These are phyloP conservation scores for Colletotrichum gloeosporioides DNA, from an alignment of 2,329 filamentous ascomycete species.

Conservation along the genomic window DNA sequence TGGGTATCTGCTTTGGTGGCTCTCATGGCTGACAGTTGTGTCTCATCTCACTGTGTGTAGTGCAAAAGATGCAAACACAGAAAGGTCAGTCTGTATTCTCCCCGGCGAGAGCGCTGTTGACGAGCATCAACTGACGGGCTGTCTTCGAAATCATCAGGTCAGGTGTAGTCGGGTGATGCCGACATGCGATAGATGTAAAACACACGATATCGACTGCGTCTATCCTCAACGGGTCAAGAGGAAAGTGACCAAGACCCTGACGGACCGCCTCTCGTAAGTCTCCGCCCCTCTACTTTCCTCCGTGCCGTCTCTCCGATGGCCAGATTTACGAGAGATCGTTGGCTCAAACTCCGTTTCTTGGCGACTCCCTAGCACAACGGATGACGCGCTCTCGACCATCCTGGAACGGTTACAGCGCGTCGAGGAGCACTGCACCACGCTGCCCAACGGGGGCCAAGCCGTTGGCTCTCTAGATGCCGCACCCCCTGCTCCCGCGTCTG, in stretches of 20 bases:
- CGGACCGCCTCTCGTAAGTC: constrained; percentile 11
- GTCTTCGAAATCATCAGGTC: constrained; percentile 20
- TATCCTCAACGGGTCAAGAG: constrained; percentile 33
- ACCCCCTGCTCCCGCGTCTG: neutral
- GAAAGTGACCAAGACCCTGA: constrained; percentile 23
- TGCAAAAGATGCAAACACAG: constrained; percentile 12
- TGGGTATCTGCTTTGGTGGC: neutral
- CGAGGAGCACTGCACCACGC: constrained; percentile 25
- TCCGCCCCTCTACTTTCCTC: neutral
- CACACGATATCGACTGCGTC: constrained; percentile 29
- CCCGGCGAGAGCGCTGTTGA: neutral
- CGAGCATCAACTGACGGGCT: neutral
- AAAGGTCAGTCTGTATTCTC: neutral
- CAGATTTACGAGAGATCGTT: neutral
- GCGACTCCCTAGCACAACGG: neutral
- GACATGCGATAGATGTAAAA: constrained; percentile 30
- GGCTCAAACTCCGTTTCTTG: neutral
- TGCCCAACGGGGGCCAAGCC: neutral
- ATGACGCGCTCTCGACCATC: constrained; percentile 29
- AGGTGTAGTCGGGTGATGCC: constrained; percentile 35
- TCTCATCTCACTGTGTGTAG: neutral
- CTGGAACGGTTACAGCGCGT: constrained; percentile 34
- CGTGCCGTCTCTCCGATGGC: neutral
- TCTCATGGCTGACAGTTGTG: neutral
- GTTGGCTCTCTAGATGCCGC: neutral